Conservation (phyloP, 257 asterid genomes). For the Przewalskia tangutica region DNA sequence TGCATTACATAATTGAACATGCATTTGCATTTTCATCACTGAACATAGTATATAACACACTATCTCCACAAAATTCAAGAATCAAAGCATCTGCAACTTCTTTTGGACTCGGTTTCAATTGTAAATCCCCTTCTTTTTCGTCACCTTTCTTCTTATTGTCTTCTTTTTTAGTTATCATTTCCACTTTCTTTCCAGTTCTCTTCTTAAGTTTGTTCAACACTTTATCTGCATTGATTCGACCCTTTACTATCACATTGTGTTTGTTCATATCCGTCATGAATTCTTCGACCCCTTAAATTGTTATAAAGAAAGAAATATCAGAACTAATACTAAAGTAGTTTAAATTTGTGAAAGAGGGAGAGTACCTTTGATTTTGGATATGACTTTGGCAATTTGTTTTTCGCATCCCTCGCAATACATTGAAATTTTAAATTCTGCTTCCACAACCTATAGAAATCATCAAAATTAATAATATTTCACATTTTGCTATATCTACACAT, state of each 20-base stretch:
- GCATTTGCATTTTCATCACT: constrained; percentile 80
- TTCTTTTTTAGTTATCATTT: constrained; percentile 24
- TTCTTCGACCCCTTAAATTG: constrained; percentile 49
- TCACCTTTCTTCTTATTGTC: constrained; percentile 8
- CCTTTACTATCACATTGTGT: constrained; percentile 42
- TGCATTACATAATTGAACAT: constrained; percentile 48
- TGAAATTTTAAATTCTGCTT: constrained; percentile 45
- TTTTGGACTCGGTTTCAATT: not conserved
- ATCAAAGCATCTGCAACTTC: constrained; percentile 20
- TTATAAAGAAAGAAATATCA: not conserved
- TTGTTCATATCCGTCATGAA: constrained; percentile 56
- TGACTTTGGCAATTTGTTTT: constrained; percentile 55
- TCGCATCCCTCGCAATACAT: constrained; percentile 93
- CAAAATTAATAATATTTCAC: not conserved
- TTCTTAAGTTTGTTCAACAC: constrained; percentile 54
- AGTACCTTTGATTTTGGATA: constrained; percentile 66
- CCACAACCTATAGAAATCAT: constrained; percentile 29
- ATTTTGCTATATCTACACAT: not conserved
- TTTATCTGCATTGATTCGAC: constrained; percentile 45
- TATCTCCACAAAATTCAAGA: constrained; percentile 25
- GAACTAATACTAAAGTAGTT: not conserved
- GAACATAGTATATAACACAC: constrained; percentile 37
- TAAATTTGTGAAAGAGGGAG: not conserved
- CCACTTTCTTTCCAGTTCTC: constrained; percentile 57
- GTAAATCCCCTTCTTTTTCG: not conserved